Base-by-base conservation (phyloP, 2,329 filamentous ascomycete species). In the Pseudogymnoascus sp. region DNA sequence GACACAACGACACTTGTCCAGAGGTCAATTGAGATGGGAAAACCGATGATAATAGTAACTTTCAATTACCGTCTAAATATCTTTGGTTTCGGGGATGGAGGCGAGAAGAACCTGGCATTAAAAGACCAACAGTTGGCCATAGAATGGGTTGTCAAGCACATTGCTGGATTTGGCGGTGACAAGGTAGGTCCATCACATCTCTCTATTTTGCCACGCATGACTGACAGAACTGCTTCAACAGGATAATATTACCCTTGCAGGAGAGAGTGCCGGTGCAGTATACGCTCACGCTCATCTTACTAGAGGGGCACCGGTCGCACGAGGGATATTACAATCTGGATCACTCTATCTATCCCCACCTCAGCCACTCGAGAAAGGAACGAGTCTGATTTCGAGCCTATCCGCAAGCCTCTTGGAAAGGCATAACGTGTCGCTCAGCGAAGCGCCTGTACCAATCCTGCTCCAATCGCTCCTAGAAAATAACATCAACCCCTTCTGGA, bases 211-310 rank as follows among this genome's bases (percentile, higher is more conserved):
- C 18, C 11, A 11, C 6, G 28, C 23, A 25, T 37, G 23, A 55
- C n/a, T 16, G 28, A 62, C 38, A 59, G n/a, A 52, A 4, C 31
- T 33, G 2, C 8, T 8, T 12, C 8, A 25, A 11, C 7, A 78
- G 75, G 21, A 70, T 1, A 73, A 74, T 21, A 73, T 80, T 5
- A 80, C 78, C 0, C 61, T 80, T 1, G 73, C 73, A 0, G 78
- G 78, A 3, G 78, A 80, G 64, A 80, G 78, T 49, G 78, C 79
- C 0, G 79, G 78, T 0, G 79, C 75, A 2, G 71, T 80, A 1
- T 79, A 79, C 23, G 72, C 70, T 4, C 79, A 80, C 65, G 78
- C 76, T 1, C 78, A 77, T 67, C 40, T 76, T 12, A 70, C 74
- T 18, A 69, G 70, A 1, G 72, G 72, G 3, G 71, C 69, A 1